Evolutionary conservation across 1,284 basidiomycete genomes (phyloP), one percentile per base, ranked within the genome.

Genomic region (Golubevia sp.): DNA sequence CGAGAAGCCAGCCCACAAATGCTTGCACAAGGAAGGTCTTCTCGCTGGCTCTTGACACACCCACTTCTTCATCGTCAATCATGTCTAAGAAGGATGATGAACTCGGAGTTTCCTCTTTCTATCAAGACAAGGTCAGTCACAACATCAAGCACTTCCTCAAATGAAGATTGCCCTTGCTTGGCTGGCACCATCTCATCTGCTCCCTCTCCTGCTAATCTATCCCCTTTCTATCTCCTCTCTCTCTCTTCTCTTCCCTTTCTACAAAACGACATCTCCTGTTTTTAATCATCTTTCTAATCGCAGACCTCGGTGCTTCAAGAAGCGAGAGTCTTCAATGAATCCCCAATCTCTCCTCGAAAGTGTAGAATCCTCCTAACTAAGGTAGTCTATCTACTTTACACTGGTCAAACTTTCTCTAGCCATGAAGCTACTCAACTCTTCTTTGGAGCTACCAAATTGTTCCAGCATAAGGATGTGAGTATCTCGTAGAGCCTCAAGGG

Each of bases 381-480:
- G 83, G 94, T 99, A 80, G 91, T 98, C 60, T 97, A 98, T 86
- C 88, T 99, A 62, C 88, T 99, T 64, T 98, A 98, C 86, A 90
- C 93, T 70, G 97, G 97, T 67, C 96, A 99, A 86, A 93, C 90
- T 0, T 96, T 99, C 85, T 90, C 89, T 49, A 92, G 93, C 2
- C 95, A 98, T 85, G 97, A 99, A 86, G 95, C 97, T 2, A 99
- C 97, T 21, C 94, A 91, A 6, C 86, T 99, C 73, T 99, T 99
- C 90, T 99, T 99, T 86, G 96, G 97, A 58, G 96, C 95, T 0
- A 98, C 97, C 11, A 99, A 99, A 86, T 86, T 99, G 66, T 99
- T 99, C 86, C 97, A 99, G 85, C 92, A 99, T 86, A 99, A 98
- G 85, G 97, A 99, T 87, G 95, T 97, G 82, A 86, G 94, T 89